Percentiles rank a stretch among this genome's conserved stretches.
phyloP scores from a whole-genome alignment of 805 yeast genomes.

The Maudiozyma pseudohumilis region DNA sequence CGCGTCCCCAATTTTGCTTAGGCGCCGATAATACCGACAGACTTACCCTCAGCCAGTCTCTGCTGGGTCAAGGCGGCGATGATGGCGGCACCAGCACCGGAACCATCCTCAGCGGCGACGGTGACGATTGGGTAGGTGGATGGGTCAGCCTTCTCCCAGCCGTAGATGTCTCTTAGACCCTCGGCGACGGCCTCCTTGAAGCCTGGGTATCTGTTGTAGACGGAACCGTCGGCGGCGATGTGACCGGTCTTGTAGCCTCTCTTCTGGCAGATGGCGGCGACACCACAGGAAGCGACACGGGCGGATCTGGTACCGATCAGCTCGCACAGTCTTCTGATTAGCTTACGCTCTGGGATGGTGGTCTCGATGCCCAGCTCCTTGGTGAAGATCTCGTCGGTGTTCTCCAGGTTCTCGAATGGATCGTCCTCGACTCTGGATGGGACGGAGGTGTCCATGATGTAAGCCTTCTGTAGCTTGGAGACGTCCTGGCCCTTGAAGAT shows the following conservation, averaged over 20 bases:
- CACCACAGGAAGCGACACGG: constrained; percentile 86
- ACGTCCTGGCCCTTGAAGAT: constrained; percentile 66
- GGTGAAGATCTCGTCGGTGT: constrained; percentile 58
- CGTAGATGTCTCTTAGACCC: constrained; percentile 82
- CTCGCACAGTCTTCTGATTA: constrained; percentile 75
- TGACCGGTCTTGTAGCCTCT: constrained; percentile 67
- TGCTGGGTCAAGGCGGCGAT: constrained; percentile 89
- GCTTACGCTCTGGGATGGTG: constrained; percentile 66
- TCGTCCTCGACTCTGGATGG: constrained; percentile 84
- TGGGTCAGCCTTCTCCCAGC: constrained; percentile 45
- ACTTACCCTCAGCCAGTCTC: constrained; percentile 61
- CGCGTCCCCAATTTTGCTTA: not conserved
- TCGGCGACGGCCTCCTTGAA: constrained; percentile 83
- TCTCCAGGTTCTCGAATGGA: constrained; percentile 73
- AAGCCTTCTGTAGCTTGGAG: constrained; percentile 49
- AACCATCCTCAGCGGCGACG: constrained; percentile 94
- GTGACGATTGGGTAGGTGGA: constrained; percentile 66
- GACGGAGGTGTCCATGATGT: constrained; percentile 80
- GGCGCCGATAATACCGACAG: constrained; percentile 44
- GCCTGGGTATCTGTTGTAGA: constrained; percentile 85
- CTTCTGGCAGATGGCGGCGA: constrained; percentile 87
- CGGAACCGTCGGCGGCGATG: constrained; percentile 97
- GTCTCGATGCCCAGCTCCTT: constrained; percentile 51
- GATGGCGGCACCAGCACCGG: constrained; percentile 97
- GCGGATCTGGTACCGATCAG: constrained; percentile 88